A percentile compares a stretch with the other conserved stretches of the same genome.
These are phyloP conservation scores for Botrytis cinerea DNA, from an alignment of 2,329 filamentous ascomycete species.

Conservation along the genomic window DNA sequence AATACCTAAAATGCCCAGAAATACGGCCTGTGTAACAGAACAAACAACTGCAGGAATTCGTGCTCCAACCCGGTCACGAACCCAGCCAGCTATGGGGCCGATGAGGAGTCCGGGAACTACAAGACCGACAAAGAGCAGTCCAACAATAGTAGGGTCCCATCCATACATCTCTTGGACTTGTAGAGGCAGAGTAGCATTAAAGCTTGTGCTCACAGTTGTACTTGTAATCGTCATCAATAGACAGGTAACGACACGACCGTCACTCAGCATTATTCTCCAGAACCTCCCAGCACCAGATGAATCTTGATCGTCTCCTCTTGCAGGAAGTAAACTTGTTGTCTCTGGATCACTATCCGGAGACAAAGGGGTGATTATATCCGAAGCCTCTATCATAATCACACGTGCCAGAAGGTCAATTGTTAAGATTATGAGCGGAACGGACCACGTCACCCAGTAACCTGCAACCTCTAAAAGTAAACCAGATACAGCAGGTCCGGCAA, in stretches of 20 bases:
- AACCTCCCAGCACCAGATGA: not conserved
- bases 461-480: conserved; percentile 7
- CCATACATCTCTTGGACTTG: not conserved
- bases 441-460: conserved; percentile 8
- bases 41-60: not conserved
- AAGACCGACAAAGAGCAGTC: not conserved
- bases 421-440: not conserved
- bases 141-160: not conserved
- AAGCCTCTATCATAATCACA: not conserved
- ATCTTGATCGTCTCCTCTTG: not conserved
- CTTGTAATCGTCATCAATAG: not conserved
- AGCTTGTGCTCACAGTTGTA: not conserved
- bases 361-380: not conserved
- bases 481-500: not conserved
- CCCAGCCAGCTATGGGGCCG: not conserved
- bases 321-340: too few relatives aligned
- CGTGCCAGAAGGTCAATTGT: conserved; percentile 9
- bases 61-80: not conserved
- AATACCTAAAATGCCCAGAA: not conserved
- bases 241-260: conserved; percentile 3
- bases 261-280: conserved; percentile 8
- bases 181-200: not conserved
- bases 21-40: not conserved
- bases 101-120: conserved; percentile 3
- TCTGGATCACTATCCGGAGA: not conserved